Conservation (phyloP, 108 stramenopile genomes). For the Pseudonitzschia delicatissima region DNA sequence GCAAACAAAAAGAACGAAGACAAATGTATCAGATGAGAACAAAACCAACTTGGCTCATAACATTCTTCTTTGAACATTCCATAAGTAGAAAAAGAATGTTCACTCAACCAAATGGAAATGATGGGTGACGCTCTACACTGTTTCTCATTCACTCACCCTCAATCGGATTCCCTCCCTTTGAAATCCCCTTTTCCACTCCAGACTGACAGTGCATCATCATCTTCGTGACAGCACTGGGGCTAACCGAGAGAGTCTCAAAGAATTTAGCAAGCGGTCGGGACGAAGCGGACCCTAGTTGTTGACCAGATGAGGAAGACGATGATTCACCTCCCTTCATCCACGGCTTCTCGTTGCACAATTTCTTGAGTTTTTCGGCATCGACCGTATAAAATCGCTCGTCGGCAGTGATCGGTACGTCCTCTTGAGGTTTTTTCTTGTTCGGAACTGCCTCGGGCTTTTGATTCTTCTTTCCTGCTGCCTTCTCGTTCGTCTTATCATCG, state of each 20-base stretch:
- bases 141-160: conserved; percentile 33
- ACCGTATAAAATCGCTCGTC: conserved; percentile 47
- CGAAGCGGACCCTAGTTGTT: not conserved
- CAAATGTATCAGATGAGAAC: too few relatives aligned
- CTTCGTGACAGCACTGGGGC: conserved; percentile 79
- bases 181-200: conserved; percentile 97
- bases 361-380: conserved; percentile 43
- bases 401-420: too few relatives aligned
- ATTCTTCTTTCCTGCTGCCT: not conserved
- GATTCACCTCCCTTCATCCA: conserved; percentile 44
- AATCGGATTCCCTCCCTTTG: conserved; percentile 88
- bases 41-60: too few relatives aligned
- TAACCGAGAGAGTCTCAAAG: conserved; percentile 58
- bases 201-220: conserved; percentile 94
- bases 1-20: not conserved
- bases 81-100: too few relatives aligned
- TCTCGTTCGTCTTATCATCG: not conserved
- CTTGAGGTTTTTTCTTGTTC: too few relatives aligned
- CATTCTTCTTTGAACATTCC: too few relatives aligned
- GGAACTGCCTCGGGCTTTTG: not conserved
- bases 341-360: conserved; percentile 46
- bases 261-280: conserved; percentile 40
- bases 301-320: not conserved
- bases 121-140: too few relatives aligned
- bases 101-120: too few relatives aligned